Base-by-base conservation (phyloP, 257 asterid species). In the Echium plantagineum region DNA sequence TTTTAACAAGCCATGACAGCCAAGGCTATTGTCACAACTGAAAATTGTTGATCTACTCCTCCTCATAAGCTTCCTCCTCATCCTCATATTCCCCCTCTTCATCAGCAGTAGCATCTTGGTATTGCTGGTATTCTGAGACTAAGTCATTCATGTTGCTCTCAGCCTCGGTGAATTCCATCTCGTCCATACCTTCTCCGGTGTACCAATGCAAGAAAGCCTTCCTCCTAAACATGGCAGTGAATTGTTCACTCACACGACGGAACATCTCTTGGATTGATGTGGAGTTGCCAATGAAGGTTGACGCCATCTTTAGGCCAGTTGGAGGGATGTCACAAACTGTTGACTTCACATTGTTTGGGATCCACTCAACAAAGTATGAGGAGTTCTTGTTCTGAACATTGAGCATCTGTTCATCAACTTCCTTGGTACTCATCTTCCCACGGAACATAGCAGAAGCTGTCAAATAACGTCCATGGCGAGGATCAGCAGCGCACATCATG, bases 191-290 rank as follows among this genome's bases (percentile, higher is more conserved):
- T 51, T 78, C 84, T 4, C 84, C 84, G 0, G 84, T 78, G 51
- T 78, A 78, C 84, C 81, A 78, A 7, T 78, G 84, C 81, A 78
- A 72, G 77, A 78, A 78, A 72, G 84, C 84, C 72, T 78, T 78
- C 63, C 84, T 72, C 76, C 84, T 75, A 54, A 78, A 78, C 84
- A 78, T 78, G 54, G 81, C 81, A 0, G 84, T 78, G 67, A 78
- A 78, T 28, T 78, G 84, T 21, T 78, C 84, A 5, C 84, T 75
- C 38, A 75, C 81, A 9, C 84, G 77, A 20, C 84, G 78, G 73
- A 75, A 72, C 81, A 78, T 74, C 52, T 74, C 80, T 62, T 78
- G 83, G 17, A 74, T 78, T 17, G 83, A 78, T 9, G 83, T 78
- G 5, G 83, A 78, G 69, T 78, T 78, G 38, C 83, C 80, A 21